Evolutionary conservation across 257 asterid genomes (phyloP).

Genomic region (Fraxinus excelsior): DNA sequence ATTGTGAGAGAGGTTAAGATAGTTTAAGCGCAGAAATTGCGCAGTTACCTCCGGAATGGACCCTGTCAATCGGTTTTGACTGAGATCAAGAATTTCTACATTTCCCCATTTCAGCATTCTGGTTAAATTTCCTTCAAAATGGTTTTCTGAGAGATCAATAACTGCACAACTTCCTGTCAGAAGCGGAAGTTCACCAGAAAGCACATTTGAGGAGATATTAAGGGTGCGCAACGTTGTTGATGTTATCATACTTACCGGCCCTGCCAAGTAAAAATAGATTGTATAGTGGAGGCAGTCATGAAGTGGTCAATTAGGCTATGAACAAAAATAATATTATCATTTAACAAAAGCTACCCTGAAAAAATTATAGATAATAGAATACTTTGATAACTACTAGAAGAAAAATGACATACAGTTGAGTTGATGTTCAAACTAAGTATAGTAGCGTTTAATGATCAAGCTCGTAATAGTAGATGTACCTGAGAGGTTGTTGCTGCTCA

Average conservation of each 20-base stretch:
- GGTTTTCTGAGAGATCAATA: slow-evolving; percentile 73
- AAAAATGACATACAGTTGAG: not conserved
- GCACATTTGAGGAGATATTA: slow-evolving; percentile 76
- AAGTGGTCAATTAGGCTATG: not conserved
- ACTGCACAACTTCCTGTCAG: slow-evolving; percentile 76
- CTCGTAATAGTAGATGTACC: slow-evolving; percentile 43
- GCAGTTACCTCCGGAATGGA: slow-evolving; percentile 73
- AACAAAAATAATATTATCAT: not conserved
- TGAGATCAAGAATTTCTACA: slow-evolving; percentile 78
- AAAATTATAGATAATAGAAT: not conserved
- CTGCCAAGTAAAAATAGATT: slow-evolving; percentile 43
- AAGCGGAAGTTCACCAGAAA: slow-evolving; percentile 84
- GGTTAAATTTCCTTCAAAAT: slow-evolving; percentile 69
- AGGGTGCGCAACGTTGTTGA: slow-evolving; percentile 70
- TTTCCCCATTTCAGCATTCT: slow-evolving; percentile 81
- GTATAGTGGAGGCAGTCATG: not conserved
- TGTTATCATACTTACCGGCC: slow-evolving; percentile 72
- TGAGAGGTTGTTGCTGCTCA: slow-evolving; percentile 87
- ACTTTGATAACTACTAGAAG: not conserved
- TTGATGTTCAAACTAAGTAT: not conserved
- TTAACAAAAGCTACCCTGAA: slow-evolving; percentile 5
- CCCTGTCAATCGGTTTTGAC: slow-evolving; percentile 73
- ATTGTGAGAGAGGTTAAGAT: slow-evolving; percentile 78
- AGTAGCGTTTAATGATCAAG: not conserved
- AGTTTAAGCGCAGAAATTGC: slow-evolving; percentile 73